Conservation (phyloP, 352 stramenopile species). For the Globisporangium lucens region DNA sequence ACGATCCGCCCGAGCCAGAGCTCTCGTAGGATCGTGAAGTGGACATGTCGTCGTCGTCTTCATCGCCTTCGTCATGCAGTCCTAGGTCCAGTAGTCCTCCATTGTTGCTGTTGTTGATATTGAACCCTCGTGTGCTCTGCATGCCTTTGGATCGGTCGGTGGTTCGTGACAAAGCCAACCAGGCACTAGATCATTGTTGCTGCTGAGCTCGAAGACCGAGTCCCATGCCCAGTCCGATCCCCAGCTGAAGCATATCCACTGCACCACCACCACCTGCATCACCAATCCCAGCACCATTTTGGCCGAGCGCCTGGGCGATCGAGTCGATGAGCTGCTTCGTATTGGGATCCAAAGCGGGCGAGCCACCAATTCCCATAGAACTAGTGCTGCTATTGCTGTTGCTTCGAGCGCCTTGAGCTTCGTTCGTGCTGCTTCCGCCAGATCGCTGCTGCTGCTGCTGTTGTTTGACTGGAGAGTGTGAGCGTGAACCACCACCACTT, state of each 20-base stretch:
- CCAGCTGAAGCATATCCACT: conserved; percentile 74
- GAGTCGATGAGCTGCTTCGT: conserved; percentile 73
- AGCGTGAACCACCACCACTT: background rate
- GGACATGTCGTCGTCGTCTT: conserved; percentile 22
- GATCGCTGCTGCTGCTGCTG: conserved; percentile 3
- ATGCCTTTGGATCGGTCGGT: conserved; percentile 3
- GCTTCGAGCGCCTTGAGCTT: conserved; percentile 5
- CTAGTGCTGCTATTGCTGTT: background rate
- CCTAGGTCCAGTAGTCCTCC: conserved; percentile 3
- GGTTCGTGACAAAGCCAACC: conserved; percentile 1
- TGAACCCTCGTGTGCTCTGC: conserved; percentile 1
- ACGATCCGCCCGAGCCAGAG: conserved; percentile 22
- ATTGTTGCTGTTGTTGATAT: background rate
- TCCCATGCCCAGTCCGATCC: conserved; percentile 88
- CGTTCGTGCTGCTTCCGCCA: conserved; percentile 2
- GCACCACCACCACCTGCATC: conserved; percentile 18
- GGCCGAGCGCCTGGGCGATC: conserved; percentile 69
- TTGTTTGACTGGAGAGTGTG: conserved; percentile 13
- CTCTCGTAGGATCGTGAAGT: conserved; percentile 32
- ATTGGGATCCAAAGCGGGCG: conserved; percentile 28
- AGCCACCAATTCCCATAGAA: background rate
- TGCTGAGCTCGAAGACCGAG: conserved; percentile 74
- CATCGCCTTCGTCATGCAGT: conserved; percentile 21
- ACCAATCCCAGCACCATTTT: conserved; percentile 14
- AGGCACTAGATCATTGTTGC: conserved; percentile 22